Base-by-base conservation (phyloP, 2,329 filamentous ascomycete species). In the Xylaria sp. region DNA sequence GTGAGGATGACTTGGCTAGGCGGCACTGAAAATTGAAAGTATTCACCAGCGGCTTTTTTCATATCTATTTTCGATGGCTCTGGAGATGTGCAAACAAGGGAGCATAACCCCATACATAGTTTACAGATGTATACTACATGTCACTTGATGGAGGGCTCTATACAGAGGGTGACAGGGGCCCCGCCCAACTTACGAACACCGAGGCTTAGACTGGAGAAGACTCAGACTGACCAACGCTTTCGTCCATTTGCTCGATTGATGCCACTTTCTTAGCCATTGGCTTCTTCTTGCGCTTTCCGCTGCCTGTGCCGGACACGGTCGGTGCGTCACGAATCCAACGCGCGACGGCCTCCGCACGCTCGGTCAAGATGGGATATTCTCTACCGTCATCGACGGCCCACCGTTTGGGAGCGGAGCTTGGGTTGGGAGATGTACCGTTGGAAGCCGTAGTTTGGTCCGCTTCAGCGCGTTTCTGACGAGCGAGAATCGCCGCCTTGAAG, bases 281-380 rank as follows among this genome's bases (percentile, higher is more conserved):
- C 68, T 78, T 79, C 74, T 79, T 79, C 74, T 78, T 79, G 52
- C 76, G 76, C 67, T 75, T 79, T 55, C 72, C 71, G 15, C 20
- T 71, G 28, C 77, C 75, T 12, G 68, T 68, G 28, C 75, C 77
- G 10, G 77, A 74, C 28, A 75, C 75, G 25, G 78, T 69, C 6
- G 87, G 88, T 0, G 87, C 89, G 67, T 90, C 85, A 58, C 81
- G 81, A 25, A 95, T 86, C 92, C 93, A 96, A 51, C 87, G 82
- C 0, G 89, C 87, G 67, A 95, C 88, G 20, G 88, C 86, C 57
- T 89, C 85, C 0, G 92, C 92, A 25, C 92, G 86, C 71, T 92
- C 90, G 1, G 91, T 92, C 20, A 86, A 84, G 71, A 93, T 89
- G 2, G 89, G 88, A 77, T 92, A 92, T 72, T 93, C 91, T 74